Evolutionary conservation across 208 protist genomes (phyloP).

Genomic region (Trypanosoma scelopori): DNA sequence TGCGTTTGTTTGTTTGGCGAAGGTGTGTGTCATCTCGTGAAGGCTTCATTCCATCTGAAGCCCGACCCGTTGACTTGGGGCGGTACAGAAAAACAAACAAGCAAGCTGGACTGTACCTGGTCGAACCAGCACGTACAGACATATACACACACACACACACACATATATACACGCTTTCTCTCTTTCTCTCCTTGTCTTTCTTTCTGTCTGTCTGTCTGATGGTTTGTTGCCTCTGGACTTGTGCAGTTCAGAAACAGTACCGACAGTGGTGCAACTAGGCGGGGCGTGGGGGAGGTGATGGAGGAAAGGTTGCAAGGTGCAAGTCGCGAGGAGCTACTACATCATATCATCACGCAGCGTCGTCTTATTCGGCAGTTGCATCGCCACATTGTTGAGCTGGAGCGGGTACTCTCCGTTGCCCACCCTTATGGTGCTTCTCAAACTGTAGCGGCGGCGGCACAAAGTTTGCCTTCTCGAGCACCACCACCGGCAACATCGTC

Average conservation of each 20-base stretch:
- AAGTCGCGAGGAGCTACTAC: conserved; percentile 51
- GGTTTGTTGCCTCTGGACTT: too few species aligned
- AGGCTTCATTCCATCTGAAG: background rate
- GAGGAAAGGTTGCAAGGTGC: conserved; percentile 39
- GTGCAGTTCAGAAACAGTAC: too few species aligned
- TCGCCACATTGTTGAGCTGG: conserved; percentile 49
- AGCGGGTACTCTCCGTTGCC: conserved; percentile 17
- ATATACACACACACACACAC: too few species aligned
- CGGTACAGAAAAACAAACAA: too few species aligned
- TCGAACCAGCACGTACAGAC: too few species aligned
- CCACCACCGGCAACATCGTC: conserved; percentile 10
- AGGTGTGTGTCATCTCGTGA: background rate
- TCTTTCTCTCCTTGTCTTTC: background rate
- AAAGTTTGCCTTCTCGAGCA: background rate
- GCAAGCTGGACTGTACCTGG: too few species aligned
- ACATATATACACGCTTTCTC: too few species aligned
- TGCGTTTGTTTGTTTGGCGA: background rate
- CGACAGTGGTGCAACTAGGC: background rate
- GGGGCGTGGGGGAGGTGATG: conserved; percentile 15
- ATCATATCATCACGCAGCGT: conserved; percentile 58
- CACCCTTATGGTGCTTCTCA: background rate
- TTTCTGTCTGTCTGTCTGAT: too few species aligned
- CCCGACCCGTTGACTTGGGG: background rate
- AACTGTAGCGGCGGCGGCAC: background rate
- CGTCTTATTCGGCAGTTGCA: conserved; percentile 65